phyloP scores from a whole-genome alignment of 1,139 yeast genomes.

The Scheffersomyces lignicola region DNA sequence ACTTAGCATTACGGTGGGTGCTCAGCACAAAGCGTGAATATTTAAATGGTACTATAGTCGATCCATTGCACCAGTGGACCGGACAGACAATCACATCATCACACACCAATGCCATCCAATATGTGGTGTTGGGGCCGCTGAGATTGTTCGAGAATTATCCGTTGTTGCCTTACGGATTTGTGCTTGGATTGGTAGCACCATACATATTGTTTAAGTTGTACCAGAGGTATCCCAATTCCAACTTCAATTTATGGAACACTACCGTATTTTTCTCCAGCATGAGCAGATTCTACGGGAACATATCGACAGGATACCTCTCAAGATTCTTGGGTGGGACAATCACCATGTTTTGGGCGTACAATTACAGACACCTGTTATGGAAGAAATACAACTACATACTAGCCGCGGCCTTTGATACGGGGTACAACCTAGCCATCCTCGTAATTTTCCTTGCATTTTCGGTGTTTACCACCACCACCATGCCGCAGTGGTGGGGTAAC shows the following conservation, averaged over 20 bases:
- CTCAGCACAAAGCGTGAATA: constrained; percentile 36
- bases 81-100: constrained; percentile 42
- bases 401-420: constrained; percentile 54
- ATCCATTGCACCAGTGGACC: constrained; percentile 55
- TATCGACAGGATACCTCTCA: constrained; percentile 51
- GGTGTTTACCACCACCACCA: constrained; percentile 24
- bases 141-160: constrained; percentile 41
- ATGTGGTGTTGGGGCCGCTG: constrained; percentile 49
- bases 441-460: constrained; percentile 38
- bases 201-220: constrained; percentile 30
- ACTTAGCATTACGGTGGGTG: constrained; percentile 48
- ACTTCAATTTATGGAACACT: constrained; percentile 45
- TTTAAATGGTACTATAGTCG: constrained; percentile 36
- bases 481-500: constrained; percentile 55
- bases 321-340: constrained; percentile 47
- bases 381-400: constrained; percentile 44
- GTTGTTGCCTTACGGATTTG: constrained; percentile 45
- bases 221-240: constrained; percentile 17
- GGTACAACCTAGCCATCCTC: constrained; percentile 43
- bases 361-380: constrained; percentile 38
- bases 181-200: constrained; percentile 41
- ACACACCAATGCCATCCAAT: constrained; percentile 51
- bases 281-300: constrained; percentile 49
- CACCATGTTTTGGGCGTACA: constrained; percentile 45
- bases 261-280: constrained; percentile 50